Evolutionary conservation across 768 basidiomycete species (phyloP).

Genomic region (Amanita phalloides): DNA sequence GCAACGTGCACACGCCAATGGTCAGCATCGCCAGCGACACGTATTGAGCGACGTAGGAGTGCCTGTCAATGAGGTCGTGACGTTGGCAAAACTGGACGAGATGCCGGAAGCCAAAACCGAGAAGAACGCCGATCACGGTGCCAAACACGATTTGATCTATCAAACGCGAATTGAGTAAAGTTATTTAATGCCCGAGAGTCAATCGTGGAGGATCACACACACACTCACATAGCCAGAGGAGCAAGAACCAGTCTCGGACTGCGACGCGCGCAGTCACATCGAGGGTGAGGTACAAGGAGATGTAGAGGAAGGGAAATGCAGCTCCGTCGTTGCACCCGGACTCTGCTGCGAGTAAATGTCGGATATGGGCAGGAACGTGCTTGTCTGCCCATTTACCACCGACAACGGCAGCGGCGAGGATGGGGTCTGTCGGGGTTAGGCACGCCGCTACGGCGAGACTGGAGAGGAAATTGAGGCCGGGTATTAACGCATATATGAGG

Average conservation of each 20-base stretch:
- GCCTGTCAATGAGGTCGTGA: constrained; percentile 81
- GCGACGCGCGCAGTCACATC: constrained; percentile 53
- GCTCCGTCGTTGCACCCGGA: constrained; percentile 96
- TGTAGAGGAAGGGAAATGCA: constrained; percentile 87
- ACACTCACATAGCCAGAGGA: constrained; percentile 75
- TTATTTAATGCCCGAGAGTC: not conserved
- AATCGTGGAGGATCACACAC: constrained; percentile 14
- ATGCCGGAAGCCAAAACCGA: constrained; percentile 76
- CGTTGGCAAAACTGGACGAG: constrained; percentile 90
- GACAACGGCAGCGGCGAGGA: constrained; percentile 83
- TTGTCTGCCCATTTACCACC: constrained; percentile 98
- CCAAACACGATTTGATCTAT: constrained; percentile 75
- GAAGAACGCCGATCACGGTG: constrained; percentile 55
- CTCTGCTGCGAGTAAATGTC: constrained; percentile 58
- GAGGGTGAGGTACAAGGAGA: constrained; percentile 80
- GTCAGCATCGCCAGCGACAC: constrained; percentile 75
- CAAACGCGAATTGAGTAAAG: not conserved
- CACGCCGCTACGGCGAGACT: constrained; percentile 87
- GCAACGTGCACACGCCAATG: constrained; percentile 72
- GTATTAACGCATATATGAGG: constrained; percentile 87
- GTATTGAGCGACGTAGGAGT: constrained; percentile 92
- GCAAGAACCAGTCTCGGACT: constrained; percentile 78
- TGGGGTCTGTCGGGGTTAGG: constrained; percentile 91
- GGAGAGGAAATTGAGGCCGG: constrained; percentile 81
- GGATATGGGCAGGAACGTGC: constrained; percentile 83